phyloP scores from a whole-genome alignment of 495 filamentous ascomycete genomes.

The Penicillium manginii region DNA sequence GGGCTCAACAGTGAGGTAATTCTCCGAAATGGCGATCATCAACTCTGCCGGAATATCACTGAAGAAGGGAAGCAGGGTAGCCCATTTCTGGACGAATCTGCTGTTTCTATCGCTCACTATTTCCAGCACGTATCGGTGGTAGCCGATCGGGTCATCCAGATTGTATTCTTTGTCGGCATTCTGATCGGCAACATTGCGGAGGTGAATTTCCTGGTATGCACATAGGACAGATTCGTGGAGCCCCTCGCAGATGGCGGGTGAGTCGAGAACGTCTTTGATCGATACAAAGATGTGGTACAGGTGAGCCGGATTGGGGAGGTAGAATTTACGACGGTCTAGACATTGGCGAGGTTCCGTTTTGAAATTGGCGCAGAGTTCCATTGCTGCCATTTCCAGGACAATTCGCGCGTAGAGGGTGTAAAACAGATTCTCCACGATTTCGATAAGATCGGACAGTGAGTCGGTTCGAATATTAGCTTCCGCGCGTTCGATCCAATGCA shows the following conservation, averaged over 20 bases:
- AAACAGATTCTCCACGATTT: slow-evolving; percentile 40
- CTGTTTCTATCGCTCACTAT: slow-evolving; percentile 26
- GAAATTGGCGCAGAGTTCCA: slow-evolving; percentile 40
- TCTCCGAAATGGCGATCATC: slow-evolving; percentile 39
- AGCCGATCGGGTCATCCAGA: slow-evolving; percentile 36
- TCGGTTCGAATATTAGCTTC: slow-evolving; percentile 31
- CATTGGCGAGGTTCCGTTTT: slow-evolving; percentile 21
- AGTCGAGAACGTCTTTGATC: slow-evolving; percentile 41
- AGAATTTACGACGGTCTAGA: slow-evolving; percentile 14
- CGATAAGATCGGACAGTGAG: slow-evolving; percentile 32
- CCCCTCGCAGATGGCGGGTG: slow-evolving; percentile 26
- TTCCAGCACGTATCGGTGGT: slow-evolving; percentile 30
- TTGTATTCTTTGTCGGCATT: slow-evolving; percentile 5
- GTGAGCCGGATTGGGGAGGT: slow-evolving; percentile 37
- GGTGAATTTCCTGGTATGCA: slow-evolving; percentile 31
- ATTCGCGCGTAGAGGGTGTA: slow-evolving; percentile 42
- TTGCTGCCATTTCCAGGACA: slow-evolving; percentile 40
- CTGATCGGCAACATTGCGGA: slow-evolving; percentile 24
- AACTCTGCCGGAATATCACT: slow-evolving; percentile 29
- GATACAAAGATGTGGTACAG: slow-evolving; percentile 36
- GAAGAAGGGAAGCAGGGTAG: slow-evolving; percentile 27
- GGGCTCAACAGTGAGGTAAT: slow-evolving; percentile 34
- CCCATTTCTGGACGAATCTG: slow-evolving; percentile 36
- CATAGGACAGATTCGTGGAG: slow-evolving; percentile 28
- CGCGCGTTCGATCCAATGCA: slow-evolving; percentile 32